Base-by-base conservation (phyloP, 257 asterid species). In the Primulina eburnea region DNA sequence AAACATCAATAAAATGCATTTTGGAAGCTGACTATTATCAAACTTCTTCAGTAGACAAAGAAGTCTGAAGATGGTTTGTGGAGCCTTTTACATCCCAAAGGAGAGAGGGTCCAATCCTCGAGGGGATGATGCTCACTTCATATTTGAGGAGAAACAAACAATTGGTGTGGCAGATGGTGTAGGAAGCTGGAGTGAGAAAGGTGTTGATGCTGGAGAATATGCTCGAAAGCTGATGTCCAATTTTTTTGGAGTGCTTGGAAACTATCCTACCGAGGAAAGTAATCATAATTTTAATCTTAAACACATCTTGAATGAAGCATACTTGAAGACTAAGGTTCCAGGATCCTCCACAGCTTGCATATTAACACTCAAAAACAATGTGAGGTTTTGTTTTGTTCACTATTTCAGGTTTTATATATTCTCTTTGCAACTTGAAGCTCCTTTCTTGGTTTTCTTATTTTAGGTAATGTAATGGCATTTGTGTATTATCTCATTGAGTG, bases 81-180 rank as follows among this genome's bases (percentile, higher is more conserved):
- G 72, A 16, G 53, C 63, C 10, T 53, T 68, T 16, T 68, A 68
- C 9, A 68, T 68, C 26, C 63, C 63, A 10, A 68, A 68, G 72
- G 63, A 53, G 72, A 55, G 53, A 56, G 10, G 12, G 37, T 58
- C 17, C 34, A 2, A 3, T 18, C 53, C 72, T 30, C 35, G 35
- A 68, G 63, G 63, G 29, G 62, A 67, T 33, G 62, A 67, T 55
- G 72, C 72, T 2, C 72, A 55, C 63, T 68, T 68, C 43, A 18
- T 55, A 24, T 53, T 60, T 32, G 32, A 53, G 34, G 50, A 53
- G 20, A 53, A 53, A 5, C 63, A 32, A 32, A 43, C 55, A 43
- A 43, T 43, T 43, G 55, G 55, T 43, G 55, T 43, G 55, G 55
- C 55, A 14, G 53, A 43, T 43, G 53, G n/a, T 12, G 53, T 43